These are phyloP conservation scores for Gnomoniopsis smithogilvyi DNA, from an alignment of 2,329 filamentous ascomycete genomes.

Conservation along the genomic window DNA sequence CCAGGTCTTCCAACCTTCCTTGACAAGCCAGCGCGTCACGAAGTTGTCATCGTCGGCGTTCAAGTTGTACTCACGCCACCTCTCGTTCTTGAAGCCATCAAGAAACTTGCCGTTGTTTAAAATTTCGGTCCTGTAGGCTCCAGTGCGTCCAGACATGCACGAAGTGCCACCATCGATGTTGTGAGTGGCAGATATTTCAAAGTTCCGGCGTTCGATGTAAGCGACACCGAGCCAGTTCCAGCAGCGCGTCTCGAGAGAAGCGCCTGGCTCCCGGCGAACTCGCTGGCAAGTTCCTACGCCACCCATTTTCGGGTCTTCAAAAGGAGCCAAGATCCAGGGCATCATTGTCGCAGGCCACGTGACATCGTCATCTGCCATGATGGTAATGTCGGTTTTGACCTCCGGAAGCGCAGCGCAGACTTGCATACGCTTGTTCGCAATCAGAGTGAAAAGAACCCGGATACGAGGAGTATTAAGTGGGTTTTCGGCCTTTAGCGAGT, in stretches of 20 bases:
- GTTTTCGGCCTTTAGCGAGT: slow-evolving; percentile 41
- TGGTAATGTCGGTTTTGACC: slow-evolving; percentile 77
- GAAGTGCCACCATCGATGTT: slow-evolving; percentile 95
- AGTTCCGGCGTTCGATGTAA: slow-evolving; percentile 92
- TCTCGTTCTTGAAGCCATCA: slow-evolving; percentile 86
- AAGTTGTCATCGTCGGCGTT: slow-evolving; percentile 99
- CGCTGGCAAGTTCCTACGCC: slow-evolving; percentile 91
- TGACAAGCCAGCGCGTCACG: slow-evolving; percentile 93
- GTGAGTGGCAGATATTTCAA: slow-evolving; percentile 93
- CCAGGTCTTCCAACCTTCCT: slow-evolving; percentile 88
- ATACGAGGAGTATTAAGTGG: slow-evolving; percentile 53
- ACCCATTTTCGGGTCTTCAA: slow-evolving; percentile 79
- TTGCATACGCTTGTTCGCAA: slow-evolving; percentile 94
- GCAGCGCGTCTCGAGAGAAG: slow-evolving; percentile 57
- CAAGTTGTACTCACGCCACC: slow-evolving; percentile 82
- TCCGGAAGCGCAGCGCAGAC: slow-evolving; percentile 88
- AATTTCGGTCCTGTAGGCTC: slow-evolving; percentile 87
- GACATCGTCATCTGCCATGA: slow-evolving; percentile 95
- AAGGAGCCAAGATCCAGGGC: slow-evolving; percentile 89
- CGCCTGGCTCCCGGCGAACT: slow-evolving; percentile 66
- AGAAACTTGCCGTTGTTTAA: slow-evolving; percentile 82
- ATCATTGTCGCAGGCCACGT: slow-evolving; percentile 84
- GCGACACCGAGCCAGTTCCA: slow-evolving; percentile 91
- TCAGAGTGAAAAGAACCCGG: slow-evolving; percentile 70
- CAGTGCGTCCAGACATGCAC: slow-evolving; percentile 91